Evolutionary conservation across 345 rosid species (phyloP).

Genomic region (Raphanus raphanistrum): DNA sequence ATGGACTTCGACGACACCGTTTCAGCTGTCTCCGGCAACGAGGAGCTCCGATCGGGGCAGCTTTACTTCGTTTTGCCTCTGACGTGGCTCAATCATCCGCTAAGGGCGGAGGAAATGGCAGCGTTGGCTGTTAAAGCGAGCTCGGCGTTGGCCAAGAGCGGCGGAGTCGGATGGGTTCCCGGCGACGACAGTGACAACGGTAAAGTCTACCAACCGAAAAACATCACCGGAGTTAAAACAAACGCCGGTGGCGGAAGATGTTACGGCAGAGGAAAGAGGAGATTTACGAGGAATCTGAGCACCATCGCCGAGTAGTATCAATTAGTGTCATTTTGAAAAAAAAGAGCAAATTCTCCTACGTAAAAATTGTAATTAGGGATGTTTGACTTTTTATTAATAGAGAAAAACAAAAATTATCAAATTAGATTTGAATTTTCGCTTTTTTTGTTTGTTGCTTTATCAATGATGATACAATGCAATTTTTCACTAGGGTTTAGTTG

Average conservation of each 20-base stretch:
- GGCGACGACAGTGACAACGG: background rate
- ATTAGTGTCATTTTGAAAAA: conserved; percentile 11
- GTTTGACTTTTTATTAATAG: conserved; percentile 18
- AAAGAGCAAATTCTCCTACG: background rate
- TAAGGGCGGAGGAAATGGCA: conserved; percentile 89
- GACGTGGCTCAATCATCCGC: conserved; percentile 58
- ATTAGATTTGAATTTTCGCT: background rate
- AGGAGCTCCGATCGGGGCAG: conserved; percentile 75
- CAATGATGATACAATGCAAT: conserved; percentile 13
- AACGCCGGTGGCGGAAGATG: conserved; percentile 28
- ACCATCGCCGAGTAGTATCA: conserved; percentile 72
- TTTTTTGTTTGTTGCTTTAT: conserved; percentile 15
- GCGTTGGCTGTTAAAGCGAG: conserved; percentile 97
- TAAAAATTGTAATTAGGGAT: conserved; percentile 38
- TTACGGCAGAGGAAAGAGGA: conserved; percentile 44
- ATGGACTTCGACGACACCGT: conserved; percentile 89
- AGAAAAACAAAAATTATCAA: conserved; percentile 12
- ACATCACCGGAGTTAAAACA: conserved; percentile 2
- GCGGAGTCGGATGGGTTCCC: conserved; percentile 27
- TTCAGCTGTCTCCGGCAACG: conserved; percentile 66
- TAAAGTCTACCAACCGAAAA: background rate
- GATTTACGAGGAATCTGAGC: conserved; percentile 55
- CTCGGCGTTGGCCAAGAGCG: conserved; percentile 57
- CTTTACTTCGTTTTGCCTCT: conserved; percentile 87
- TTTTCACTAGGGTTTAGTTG: too few relatives aligned